Base-by-base conservation (phyloP, 306 rosid species). In the Dicorynia guianensis region DNA sequence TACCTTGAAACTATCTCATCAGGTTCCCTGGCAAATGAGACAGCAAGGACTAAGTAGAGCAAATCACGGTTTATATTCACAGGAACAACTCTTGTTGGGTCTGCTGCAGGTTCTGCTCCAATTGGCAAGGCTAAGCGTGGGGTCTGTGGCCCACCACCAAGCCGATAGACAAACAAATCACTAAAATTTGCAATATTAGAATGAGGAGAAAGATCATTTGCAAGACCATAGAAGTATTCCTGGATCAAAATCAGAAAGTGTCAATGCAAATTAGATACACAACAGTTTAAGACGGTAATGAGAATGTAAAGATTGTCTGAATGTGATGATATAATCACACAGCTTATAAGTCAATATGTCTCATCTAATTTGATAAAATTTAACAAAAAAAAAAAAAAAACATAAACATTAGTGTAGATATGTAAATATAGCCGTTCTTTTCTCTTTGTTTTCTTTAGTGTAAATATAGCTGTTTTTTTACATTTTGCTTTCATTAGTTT, bases 81-180 rank as follows among this genome's bases (percentile, higher is more conserved):
- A 68, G 91, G 92, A 44, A 87, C 97, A 65, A 92, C 83, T 82
- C 97, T 86, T 25, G 93, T 92, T 44, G 99, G 97, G 64, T 92
- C 97, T 38, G 97, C 97, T 4, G 93, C 90, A 64, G 99, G 99
- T 82, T 95, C 97, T 50, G 99, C 99, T 67, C 99, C 98, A 80
- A 95, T 92, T 46, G 97, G 98, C 88, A 95, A 79, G 67, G 98
- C 98, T 46, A 97, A 95, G 6, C 96, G 97, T 0, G 97, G 98
- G 75, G 98, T 96, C 80, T 95, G 98, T 40, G 98, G 98, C 67
- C 97, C 97, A 0, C 98, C 99, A 25, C 99, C 99, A 76, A 92
- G 80, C 76, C 97, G 96, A 85, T 83, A 90, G 75, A 95, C 85
- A 36, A 79, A 77, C 82, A 95, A 84, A 65, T 95, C 98, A 5